Base-by-base conservation (phyloP, 2,329 filamentous ascomycete species). In the Alternaria arbusti region DNA sequence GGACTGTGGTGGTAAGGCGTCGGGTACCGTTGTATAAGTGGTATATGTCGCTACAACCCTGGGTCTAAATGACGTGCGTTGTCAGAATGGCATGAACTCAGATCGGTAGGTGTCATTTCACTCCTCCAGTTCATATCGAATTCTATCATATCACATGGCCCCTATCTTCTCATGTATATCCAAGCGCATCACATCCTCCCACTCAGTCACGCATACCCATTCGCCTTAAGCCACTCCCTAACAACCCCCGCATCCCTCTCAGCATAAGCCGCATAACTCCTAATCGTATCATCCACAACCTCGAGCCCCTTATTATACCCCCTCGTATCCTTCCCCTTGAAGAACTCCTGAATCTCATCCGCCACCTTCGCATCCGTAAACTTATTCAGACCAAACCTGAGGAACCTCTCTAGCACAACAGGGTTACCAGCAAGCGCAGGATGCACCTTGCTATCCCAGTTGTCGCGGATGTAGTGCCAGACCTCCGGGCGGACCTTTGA, bases 361-460 rank as follows among this genome's bases (percentile, higher is more conserved):
- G 93, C 87, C 15, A 88, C 86, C 66, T 87, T 86, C 13, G 84
- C 82, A 71, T 93, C 90, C 4, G 92, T 88, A 78, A 96, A 98
- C 76, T 92, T 91, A 74, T 88, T 88, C 70, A 99, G 83, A 47
- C 89, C 89, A 70, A 91, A 85, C 71, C 92, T 90, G 72, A 99
- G 83, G 82, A 97, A 97, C 51, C 95, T 90, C 82, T 99, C 95
- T 15, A 97, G 85, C 4, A 97, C 88, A 28, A 97, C 91, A 67
- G 93, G 91, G 82, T 97, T 97, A 45, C 86, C 85, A 78, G 87
- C 89, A 58, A 98, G 85, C 79, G 91, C 91, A 64, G 88, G 83
- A 56, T 90, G 86, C 47, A 97, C 87, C 36, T 86, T 84, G 28
- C 59, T 62, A 28, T 88, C 85, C 92, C 95, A 99, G 82, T 97